Conservation (phyloP, 306 rosid genomes). For the Citrullus colocynthis region DNA sequence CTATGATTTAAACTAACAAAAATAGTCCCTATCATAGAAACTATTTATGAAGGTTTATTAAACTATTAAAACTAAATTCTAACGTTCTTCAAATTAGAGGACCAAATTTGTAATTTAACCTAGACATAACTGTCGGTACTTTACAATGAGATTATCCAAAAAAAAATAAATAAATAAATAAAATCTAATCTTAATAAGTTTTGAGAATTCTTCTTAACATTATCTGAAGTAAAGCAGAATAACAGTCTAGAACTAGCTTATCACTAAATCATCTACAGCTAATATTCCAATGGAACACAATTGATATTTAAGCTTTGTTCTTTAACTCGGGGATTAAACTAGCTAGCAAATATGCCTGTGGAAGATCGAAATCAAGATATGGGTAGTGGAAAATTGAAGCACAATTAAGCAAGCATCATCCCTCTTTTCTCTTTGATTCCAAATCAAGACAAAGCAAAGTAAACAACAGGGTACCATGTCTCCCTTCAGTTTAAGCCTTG, state of each 20-base stretch:
- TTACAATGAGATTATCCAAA: too few species aligned
- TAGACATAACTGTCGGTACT: too few species aligned
- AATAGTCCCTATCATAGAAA: too few species aligned
- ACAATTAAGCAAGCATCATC: neutral
- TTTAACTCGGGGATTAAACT: neutral
- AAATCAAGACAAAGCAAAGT: slow-evolving; percentile 11
- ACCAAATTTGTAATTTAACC: too few species aligned
- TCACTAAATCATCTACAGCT: neutral
- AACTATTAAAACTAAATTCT: too few species aligned
- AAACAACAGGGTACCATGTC: neutral
- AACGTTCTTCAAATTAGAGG: too few species aligned
- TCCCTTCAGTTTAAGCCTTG: slow-evolving; percentile 1
- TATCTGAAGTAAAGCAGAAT: neutral
- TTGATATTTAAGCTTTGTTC: neutral
- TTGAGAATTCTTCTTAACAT: neutral
- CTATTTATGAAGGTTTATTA: too few species aligned
- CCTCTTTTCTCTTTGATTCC: neutral
- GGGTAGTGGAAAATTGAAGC: neutral
- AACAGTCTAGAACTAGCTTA: neutral
- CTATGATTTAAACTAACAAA: too few species aligned
- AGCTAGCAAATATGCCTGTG: neutral
- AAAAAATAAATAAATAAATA: too few species aligned
- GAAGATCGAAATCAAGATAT: neutral
- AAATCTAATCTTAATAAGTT: neutral
- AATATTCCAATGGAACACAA: neutral